Base-by-base conservation (phyloP, 495 filamentous ascomycete species). In the Aspergillus mulundensis region DNA sequence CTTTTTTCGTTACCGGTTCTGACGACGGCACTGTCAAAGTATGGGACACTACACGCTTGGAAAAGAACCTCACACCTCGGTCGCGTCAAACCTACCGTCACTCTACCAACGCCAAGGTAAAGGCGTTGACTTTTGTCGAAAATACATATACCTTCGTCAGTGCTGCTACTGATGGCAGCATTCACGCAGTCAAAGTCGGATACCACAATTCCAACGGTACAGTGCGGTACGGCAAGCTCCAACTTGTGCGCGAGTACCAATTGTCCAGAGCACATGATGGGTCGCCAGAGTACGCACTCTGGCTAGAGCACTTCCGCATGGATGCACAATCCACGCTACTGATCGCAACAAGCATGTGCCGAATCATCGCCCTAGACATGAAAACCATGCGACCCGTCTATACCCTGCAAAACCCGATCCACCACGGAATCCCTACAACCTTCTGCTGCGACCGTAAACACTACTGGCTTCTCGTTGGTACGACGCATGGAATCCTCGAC, bases 61-160 rank as follows among this genome's bases (percentile, higher is more conserved):
- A 99, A 67, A 85, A 88, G 38, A 97, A 96, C 66, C 76, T 97
- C 40, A 85, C 87, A 0, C 87, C 95, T 64, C 82, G 90, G 40
- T 88, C 91, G 12, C 81, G 95, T n/a, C 90, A 94, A 62, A 97
- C 89, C 0, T 85, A 95, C 69, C 85, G 76, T 53, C 90, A 96
- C 68, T 79, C 81, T 1, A 51, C 72, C 5, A 87, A 85, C 2
- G 80, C 85, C 0, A 87, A 84, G 53, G 87, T 97, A 7, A 87
- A 88, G 21, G 84, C 90, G 7, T 63, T 97, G 20, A 88, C 87
- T 48, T 97, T 97, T 67, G 81, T 99, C 30, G 92, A 97, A 63
- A 90, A 95, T 57, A 97, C 95, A 0, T 89, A 97, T 70, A 90
- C 86, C 18, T 97, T 97, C 64, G 77, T 95, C 58, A 95, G 89